Conservation (phyloP, 2,329 filamentous ascomycete species). For the Xylariaceae sp. region DNA sequence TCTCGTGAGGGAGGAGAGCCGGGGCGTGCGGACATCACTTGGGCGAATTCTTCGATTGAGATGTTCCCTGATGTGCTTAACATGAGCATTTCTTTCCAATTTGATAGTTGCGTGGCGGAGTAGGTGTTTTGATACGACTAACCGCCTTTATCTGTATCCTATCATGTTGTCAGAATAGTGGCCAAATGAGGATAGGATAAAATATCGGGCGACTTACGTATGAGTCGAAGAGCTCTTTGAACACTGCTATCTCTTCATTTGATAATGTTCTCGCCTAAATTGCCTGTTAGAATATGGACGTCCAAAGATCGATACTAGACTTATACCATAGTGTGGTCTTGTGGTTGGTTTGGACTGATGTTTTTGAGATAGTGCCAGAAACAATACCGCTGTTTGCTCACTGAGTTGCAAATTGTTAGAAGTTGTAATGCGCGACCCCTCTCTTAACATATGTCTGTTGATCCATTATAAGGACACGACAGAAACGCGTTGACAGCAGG, state of each 20-base stretch:
- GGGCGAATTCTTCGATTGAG: slow-evolving; percentile 35
- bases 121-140: slow-evolving; percentile 5
- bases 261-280: slow-evolving; percentile 23
- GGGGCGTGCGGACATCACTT: slow-evolving; percentile 33
- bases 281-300: background rate
- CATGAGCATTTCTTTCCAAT: background rate
- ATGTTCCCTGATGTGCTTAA: slow-evolving; percentile 28
- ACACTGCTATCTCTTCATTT: slow-evolving; percentile 27
- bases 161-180: background rate
- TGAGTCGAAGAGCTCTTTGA: slow-evolving; percentile 29
- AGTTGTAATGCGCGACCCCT: too few relatives aligned
- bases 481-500: too few relatives aligned
- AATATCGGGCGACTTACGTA: slow-evolving; percentile 19
- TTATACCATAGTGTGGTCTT: too few relatives aligned
- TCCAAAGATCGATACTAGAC: too few relatives aligned
- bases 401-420: too few relatives aligned
- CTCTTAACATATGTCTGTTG: too few relatives aligned
- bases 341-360: too few relatives aligned
- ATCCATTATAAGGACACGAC: too few relatives aligned
- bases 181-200: background rate
- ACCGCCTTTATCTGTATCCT: slow-evolving; percentile 29
- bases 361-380: too few relatives aligned
- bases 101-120: background rate
- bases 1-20: slow-evolving; percentile 28
- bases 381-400: too few relatives aligned